A percentile compares a stretch with the other conserved stretches of the same genome.
Conservation (phyloP, 2,329 filamentous ascomycete species). For the Sporothrix inflata region DNA sequence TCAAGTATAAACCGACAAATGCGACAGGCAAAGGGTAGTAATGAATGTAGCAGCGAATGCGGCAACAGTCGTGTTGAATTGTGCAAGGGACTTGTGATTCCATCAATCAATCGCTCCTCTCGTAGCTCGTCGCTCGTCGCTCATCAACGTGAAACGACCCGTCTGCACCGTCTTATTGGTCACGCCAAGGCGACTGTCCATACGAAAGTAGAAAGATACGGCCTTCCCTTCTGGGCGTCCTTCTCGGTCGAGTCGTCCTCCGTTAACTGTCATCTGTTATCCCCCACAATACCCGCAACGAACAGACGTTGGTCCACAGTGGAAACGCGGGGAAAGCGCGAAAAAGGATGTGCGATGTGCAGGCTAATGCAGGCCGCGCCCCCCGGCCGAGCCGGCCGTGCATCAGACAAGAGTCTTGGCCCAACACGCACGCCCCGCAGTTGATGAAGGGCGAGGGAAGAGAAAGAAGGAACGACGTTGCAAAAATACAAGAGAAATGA, state of each 20-base stretch:
- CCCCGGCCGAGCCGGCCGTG: conserved; percentile 7
- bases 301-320: background rate
- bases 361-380: conserved; percentile 16
- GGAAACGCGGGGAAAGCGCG: conserved; percentile 6
- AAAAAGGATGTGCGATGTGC: background rate
- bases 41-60: too few species aligned
- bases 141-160: background rate
- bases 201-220: background rate
- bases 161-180: background rate
- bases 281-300: background rate
- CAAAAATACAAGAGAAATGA: background rate
- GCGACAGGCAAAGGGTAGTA: too few species aligned
- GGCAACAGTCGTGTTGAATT: background rate
- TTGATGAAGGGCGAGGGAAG: background rate
- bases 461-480: background rate
- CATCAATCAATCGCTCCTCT: background rate
- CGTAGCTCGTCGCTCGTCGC: background rate
- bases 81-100: background rate
- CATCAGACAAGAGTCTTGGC: background rate
- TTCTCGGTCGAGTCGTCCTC: background rate
- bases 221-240: background rate
- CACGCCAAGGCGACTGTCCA: background rate
- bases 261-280: background rate
- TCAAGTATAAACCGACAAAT: too few species aligned
- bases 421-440: background rate